Conservation (phyloP, 768 basidiomycete species). For the Rhodotorula taiwanensis region DNA sequence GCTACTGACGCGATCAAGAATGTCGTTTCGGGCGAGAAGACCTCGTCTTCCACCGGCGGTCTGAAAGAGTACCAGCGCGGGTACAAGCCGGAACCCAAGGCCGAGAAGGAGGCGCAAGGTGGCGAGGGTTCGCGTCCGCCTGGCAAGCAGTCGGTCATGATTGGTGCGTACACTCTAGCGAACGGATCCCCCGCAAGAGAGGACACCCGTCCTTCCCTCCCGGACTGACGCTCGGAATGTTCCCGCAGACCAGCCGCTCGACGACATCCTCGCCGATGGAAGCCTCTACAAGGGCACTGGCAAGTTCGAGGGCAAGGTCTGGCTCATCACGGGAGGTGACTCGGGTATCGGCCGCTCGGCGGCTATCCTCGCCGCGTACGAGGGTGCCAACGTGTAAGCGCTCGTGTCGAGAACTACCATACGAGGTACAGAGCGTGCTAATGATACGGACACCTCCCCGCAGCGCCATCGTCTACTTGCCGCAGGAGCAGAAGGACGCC, state of each 20-base stretch:
- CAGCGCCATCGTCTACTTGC: slow-evolving; percentile 44
- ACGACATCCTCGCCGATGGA: slow-evolving; percentile 50
- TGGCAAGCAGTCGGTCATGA: slow-evolving; percentile 20
- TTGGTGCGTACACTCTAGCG: slow-evolving; percentile 1
- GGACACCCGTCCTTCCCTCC: not conserved
- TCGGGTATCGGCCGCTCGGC: slow-evolving; percentile 49
- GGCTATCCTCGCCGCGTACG: slow-evolving; percentile 49
- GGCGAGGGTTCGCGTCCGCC: slow-evolving; percentile 28
- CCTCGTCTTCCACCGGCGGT: not conserved
- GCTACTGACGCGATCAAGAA: not conserved
- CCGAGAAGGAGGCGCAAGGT: slow-evolving; percentile 17
- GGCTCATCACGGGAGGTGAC: slow-evolving; percentile 53
- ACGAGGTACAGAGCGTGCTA: too few relatives aligned
- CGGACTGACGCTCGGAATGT: too few relatives aligned
- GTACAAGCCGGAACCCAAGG: slow-evolving; percentile 2
- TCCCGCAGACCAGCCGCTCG: slow-evolving; percentile 30
- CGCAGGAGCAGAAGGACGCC: slow-evolving; percentile 49
- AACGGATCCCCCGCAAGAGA: not conserved
- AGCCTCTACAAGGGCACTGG: slow-evolving; percentile 50
- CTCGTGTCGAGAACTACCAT: too few relatives aligned
- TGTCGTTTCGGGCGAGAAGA: not conserved
- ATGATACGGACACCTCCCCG: not conserved
- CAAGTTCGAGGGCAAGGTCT: slow-evolving; percentile 51
- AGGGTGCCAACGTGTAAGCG: slow-evolving; percentile 44
- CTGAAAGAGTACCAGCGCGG: slow-evolving; percentile 8